phyloP scores from a whole-genome alignment of 331 rosid species.

The Malus hybrid region DNA sequence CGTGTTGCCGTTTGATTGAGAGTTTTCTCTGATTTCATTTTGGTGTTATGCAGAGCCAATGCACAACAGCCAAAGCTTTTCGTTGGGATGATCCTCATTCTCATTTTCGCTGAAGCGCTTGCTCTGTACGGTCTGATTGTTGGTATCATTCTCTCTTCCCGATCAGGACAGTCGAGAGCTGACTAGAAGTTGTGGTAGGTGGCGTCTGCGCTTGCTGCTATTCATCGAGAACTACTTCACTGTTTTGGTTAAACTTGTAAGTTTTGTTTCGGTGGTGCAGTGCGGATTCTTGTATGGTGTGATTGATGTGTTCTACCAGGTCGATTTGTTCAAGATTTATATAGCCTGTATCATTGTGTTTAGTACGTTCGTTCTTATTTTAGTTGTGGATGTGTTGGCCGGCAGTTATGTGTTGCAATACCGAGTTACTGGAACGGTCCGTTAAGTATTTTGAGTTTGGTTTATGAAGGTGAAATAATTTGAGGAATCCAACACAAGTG shows the following conservation, averaged over 20 bases:
- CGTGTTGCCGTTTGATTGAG: not conserved
- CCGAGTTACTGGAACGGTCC: not conserved
- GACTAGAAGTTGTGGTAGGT: constrained; percentile 13
- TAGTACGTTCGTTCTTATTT: not conserved
- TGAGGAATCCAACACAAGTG: not conserved
- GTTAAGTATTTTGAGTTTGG: not conserved
- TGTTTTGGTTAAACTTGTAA: not conserved
- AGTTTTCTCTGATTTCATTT: not conserved
- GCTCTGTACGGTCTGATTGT: constrained; percentile 58
- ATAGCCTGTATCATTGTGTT: not conserved
- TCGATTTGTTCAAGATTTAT: not conserved
- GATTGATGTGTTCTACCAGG: not conserved
- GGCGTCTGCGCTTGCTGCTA: not conserved
- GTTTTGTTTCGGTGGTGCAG: not conserved
- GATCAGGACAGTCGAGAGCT: constrained; percentile 58
- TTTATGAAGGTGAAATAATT: not conserved
- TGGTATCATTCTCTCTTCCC: constrained; percentile 58
- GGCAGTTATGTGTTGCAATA: too few species aligned
- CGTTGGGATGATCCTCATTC: constrained; percentile 52
- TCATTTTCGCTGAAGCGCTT: constrained; percentile 54
- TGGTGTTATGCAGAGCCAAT: constrained; percentile 30
- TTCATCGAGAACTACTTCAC: not conserved
- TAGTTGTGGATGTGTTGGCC: not conserved
- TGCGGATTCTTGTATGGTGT: constrained; percentile 12
- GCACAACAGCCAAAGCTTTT: constrained; percentile 59